Percentiles rank a stretch among this genome's conserved stretches.
These are phyloP conservation scores for Tillandsia fasciculata DNA, from an alignment of 176 grass and related monocot species.

Conservation along the genomic window DNA sequence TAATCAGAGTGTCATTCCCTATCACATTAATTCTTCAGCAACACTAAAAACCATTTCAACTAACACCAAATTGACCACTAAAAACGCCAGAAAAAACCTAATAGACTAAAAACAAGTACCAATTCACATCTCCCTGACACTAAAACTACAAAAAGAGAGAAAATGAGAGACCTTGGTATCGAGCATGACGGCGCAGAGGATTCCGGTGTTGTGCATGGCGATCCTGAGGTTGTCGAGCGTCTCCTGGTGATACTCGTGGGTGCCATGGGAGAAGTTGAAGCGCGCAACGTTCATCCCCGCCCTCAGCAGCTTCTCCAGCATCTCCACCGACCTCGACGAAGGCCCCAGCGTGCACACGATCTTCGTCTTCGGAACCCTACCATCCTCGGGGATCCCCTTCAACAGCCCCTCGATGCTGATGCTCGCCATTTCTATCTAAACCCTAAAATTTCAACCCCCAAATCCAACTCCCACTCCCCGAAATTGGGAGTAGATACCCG, in stretches of 20 bases:
- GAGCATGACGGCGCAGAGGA: conserved; percentile 6
- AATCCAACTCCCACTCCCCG: too few relatives aligned
- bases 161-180: conserved; percentile 5
- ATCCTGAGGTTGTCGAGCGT: conserved; percentile 2
- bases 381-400: conserved; percentile 2
- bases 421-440: neutral
- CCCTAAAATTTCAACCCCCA: too few relatives aligned
- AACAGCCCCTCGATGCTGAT: conserved; percentile 1
- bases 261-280: conserved; percentile 8
- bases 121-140: neutral
- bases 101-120: neutral
- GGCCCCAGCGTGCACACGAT: conserved; percentile 10
- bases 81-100: neutral
- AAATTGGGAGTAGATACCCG: too few relatives aligned
- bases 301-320: conserved; percentile 11
- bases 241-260: conserved; percentile 11
- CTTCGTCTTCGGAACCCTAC: conserved; percentile 8
- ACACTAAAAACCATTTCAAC: too few relatives aligned
- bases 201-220: conserved; percentile 6
- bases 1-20: too few relatives aligned
- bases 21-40: too few relatives aligned
- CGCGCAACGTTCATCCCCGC: conserved; percentile 7
- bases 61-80: neutral
- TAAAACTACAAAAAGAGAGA: too few relatives aligned
- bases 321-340: conserved; percentile 1